Conservation (phyloP, 441 rosid genomes). For the Viola pubescens region DNA sequence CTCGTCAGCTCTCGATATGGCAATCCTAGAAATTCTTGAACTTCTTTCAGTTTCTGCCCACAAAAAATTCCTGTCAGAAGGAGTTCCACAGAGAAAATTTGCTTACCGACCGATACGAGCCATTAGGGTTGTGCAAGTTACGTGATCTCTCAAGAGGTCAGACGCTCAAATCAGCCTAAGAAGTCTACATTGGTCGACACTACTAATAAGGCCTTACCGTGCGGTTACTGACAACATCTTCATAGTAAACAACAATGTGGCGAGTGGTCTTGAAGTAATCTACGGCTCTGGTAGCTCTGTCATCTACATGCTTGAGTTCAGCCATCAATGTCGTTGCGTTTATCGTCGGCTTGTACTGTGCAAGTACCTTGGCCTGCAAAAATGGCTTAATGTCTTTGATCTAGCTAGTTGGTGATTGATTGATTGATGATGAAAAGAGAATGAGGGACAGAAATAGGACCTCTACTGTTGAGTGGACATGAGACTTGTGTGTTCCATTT, state of each 20-base stretch:
- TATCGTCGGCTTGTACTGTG: conserved; percentile 37
- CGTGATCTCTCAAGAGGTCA: not conserved
- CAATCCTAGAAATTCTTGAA: conserved; percentile 32
- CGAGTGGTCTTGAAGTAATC: conserved; percentile 40
- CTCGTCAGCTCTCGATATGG: conserved; percentile 31
- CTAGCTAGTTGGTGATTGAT: not conserved
- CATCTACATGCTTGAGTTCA: conserved; percentile 38
- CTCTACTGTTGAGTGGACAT: conserved; percentile 45
- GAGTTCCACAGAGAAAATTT: too few relatives aligned
- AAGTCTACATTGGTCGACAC: not conserved
- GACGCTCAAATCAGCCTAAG: not conserved
- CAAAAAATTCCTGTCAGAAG: not conserved
- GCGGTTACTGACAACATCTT: conserved; percentile 37
- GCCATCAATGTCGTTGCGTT: conserved; percentile 31
- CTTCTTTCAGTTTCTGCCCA: conserved; percentile 34
- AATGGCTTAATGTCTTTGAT: not conserved
- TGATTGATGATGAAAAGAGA: not conserved
- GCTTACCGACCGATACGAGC: not conserved
- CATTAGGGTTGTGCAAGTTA: not conserved
- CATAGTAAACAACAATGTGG: conserved; percentile 43
- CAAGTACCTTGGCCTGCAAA: conserved; percentile 41
- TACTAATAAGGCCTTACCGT: conserved; percentile 26
- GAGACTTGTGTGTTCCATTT: conserved; percentile 61
- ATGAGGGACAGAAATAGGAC: conserved; percentile 14
- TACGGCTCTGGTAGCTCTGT: conserved; percentile 24